Evolutionary conservation across 257 asterid species (phyloP), one percentile per base, ranked within the genome.

Genomic region (Lycium ferocissimum): DNA sequence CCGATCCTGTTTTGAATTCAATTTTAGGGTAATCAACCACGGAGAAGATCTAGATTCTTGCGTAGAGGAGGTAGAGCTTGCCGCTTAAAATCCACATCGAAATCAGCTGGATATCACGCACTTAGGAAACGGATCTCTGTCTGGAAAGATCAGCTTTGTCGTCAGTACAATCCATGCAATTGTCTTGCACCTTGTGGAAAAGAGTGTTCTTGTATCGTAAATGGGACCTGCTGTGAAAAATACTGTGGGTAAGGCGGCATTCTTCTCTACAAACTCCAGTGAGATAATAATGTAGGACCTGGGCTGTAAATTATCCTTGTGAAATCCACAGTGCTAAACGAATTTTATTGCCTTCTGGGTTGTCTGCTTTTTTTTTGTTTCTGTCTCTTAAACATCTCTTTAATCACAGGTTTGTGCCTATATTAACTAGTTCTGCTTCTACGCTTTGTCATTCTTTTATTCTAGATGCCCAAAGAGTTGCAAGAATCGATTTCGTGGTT

Each of bases 401-500:
- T 51, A 53, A 26, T 35, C 45, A 26, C 14, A 51, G 9, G 26
- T 76, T 51, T 53, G 63, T 76, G 26, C 26, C 63, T 76, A 38
- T 18, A 47, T 67, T 20, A 66, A 56, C 69, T 37, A 83, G n/a
- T 43, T 43, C 80, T 26, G 67, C 66, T 57, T 70, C 58, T 83
- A 65, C 69, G 20, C 63, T 87, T n/a, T 67, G 9, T 69, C 63
- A 83, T 69, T 82, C 84, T 69, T 85, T 63, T 40, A 38, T 87
- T 80, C 87, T 88, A 97, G 99, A 86, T 97, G 99, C 87, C 93
- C 97, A 83, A 95, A 94, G 92, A 93, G 89, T 85, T 97, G 99
- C 94, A 97, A 94, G 92, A 95, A 97, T 85, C 92, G 97, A 57
- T 97, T 97, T 87, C 93, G 98, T 89, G 99, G 99, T 73, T 97